A percentile compares a stretch with the other conserved stretches of the same genome.
Conservation (phyloP, 1,284 basidiomycete species). For the Termitomyces sp. region DNA sequence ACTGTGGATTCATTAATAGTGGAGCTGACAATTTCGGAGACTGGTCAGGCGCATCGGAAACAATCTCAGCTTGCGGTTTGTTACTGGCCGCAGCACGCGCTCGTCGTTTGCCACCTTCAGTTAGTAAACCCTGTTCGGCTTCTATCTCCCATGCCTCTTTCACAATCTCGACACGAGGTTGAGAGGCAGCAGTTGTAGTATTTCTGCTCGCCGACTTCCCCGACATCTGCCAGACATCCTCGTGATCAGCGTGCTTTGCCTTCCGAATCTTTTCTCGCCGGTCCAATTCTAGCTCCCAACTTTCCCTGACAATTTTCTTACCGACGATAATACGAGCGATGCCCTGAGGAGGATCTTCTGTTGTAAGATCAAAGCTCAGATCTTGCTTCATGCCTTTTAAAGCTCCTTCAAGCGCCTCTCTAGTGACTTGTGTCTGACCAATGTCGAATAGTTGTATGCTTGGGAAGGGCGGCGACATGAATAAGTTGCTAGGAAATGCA, state of each 20-base stretch:
- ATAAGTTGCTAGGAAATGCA: conserved; percentile 45
- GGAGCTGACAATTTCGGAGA: conserved; percentile 20
- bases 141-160: conserved; percentile 77
- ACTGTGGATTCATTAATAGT: conserved; percentile 48
- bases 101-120: conserved; percentile 63
- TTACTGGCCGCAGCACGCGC: conserved; percentile 40
- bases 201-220: conserved; percentile 18
- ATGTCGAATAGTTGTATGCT: conserved; percentile 55
- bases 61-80: conserved; percentile 12
- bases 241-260: conserved; percentile 24
- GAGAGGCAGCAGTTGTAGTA: conserved; percentile 3
- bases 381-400: conserved; percentile 42
- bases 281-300: conserved; percentile 74
- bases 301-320: conserved; percentile 62
- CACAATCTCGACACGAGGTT: conserved; percentile 30
- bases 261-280: conserved; percentile 36
- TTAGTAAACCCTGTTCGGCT: conserved; percentile 65
- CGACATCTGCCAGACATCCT: conserved; percentile 22
- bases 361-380: conserved; percentile 48
- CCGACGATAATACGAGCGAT: conserved; percentile 57
- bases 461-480: conserved; percentile 39
- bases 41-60: conserved; percentile 7
- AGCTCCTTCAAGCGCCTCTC: conserved; percentile 38
- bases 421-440: conserved; percentile 53
- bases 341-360: conserved; percentile 47